Evolutionary conservation across 352 stramenopile species (phyloP).

Genomic region (Globisporangium irregulare): DNA sequence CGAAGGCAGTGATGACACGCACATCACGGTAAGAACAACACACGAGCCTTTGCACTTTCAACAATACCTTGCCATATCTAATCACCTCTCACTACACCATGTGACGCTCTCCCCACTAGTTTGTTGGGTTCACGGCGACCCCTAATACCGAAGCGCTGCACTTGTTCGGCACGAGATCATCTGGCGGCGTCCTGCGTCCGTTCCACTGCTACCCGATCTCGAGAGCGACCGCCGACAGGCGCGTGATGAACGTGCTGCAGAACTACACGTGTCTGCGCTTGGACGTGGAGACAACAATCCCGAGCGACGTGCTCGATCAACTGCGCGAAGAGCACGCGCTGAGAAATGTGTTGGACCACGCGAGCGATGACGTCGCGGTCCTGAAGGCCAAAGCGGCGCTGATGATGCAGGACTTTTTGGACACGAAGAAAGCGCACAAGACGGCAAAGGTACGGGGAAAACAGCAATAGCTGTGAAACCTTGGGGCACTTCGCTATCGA

Average conservation of each 20-base stretch:
- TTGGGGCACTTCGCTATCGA: neutral
- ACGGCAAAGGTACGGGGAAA: constrained; percentile 29
- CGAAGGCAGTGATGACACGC: constrained; percentile 31
- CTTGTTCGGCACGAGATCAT: constrained; percentile 51
- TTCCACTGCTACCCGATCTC: constrained; percentile 80
- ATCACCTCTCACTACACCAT: neutral
- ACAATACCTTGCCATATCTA: neutral
- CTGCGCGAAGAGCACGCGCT: constrained; percentile 27
- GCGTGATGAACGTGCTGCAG: constrained; percentile 63
- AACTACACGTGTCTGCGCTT: constrained; percentile 60
- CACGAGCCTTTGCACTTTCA: neutral
- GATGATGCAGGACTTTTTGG: constrained; percentile 75
- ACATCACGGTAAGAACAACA: constrained; percentile 32
- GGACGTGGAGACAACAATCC: constrained; percentile 56
- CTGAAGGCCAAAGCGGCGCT: constrained; percentile 64
- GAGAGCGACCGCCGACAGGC: constrained; percentile 43
- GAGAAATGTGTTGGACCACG: constrained; percentile 54
- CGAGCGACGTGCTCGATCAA: constrained; percentile 29
- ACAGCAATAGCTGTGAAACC: neutral
- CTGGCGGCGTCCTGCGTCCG: constrained; percentile 23
- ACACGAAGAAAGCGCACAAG: constrained; percentile 20
- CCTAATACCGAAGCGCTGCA: constrained; percentile 61
- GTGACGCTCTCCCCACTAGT: constrained; percentile 29
- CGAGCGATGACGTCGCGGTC: constrained; percentile 56
- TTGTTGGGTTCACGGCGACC: constrained; percentile 80